Conservation (phyloP, 306 rosid genomes). For the Vachellia pachyceras region DNA sequence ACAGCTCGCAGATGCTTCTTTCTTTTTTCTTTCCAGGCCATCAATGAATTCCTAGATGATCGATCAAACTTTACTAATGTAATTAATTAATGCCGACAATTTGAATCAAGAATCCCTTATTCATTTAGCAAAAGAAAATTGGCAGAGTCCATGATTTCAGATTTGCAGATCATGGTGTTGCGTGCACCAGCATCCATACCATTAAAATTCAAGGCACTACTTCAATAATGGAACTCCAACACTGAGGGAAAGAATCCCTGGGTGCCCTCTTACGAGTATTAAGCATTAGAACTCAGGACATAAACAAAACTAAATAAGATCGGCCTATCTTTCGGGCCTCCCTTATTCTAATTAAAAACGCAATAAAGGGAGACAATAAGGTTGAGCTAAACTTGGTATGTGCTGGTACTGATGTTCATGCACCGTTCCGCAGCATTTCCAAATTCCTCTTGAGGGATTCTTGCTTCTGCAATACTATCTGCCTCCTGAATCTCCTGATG, state of each 20-base stretch:
- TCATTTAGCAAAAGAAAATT: neutral
- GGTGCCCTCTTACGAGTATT: conserved; percentile 10
- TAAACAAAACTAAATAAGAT: neutral
- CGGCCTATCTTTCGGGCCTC: conserved; percentile 8
- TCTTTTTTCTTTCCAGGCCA: neutral
- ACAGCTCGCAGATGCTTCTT: conserved; percentile 24
- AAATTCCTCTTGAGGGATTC: conserved; percentile 68
- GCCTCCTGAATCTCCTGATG: conserved; percentile 66
- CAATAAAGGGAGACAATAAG: conserved; percentile 42
- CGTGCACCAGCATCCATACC: too few species aligned
- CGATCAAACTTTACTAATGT: neutral
- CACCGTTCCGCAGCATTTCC: conserved; percentile 55
- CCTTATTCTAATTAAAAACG: conserved; percentile 43
- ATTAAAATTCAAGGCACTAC: neutral
- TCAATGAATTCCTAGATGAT: neutral
- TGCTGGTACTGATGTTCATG: conserved; percentile 33
- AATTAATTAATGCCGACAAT: neutral
- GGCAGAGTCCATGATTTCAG: neutral
- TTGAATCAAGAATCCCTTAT: neutral
- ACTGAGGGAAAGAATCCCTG: conserved; percentile 29
- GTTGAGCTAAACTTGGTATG: conserved; percentile 30
- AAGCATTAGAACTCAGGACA: conserved; percentile 32
- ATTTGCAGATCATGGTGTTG: neutral
- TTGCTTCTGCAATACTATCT: conserved; percentile 82
- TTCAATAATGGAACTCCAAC: neutral